These are phyloP conservation scores for Lentinula lateritia DNA, from an alignment of 768 basidiomycete genomes.

Conservation along the genomic window DNA sequence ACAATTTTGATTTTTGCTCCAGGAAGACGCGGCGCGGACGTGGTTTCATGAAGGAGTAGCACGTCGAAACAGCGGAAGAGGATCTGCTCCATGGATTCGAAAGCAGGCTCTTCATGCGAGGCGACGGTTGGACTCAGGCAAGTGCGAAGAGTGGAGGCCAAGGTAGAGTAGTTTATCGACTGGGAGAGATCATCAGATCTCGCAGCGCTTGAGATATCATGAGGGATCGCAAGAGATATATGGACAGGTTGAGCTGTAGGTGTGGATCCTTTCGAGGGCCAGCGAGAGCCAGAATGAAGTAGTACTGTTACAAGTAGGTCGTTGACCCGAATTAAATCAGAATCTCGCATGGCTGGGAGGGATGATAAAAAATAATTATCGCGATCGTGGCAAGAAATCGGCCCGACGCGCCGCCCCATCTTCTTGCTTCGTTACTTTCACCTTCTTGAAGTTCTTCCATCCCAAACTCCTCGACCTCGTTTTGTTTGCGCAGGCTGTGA, in stretches of 20 bases:
- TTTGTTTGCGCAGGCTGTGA: not conserved
- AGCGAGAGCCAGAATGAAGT: constrained; percentile 37
- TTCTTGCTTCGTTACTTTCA: not conserved
- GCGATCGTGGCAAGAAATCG: not conserved
- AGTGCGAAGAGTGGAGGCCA: constrained; percentile 28
- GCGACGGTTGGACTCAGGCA: constrained; percentile 15
- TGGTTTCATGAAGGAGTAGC: constrained; percentile 28
- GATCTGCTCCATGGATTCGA: constrained; percentile 43
- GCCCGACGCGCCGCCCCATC: not conserved
- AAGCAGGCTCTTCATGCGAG: constrained; percentile 17
- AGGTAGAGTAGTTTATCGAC: constrained; percentile 62
- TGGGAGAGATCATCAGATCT: constrained; percentile 45
- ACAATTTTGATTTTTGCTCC: constrained; percentile 38
- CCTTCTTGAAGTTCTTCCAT: not conserved
- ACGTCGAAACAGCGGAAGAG: constrained; percentile 31
- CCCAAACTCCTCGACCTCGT: not conserved
- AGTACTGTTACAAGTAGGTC: constrained; percentile 39
- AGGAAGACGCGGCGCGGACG: constrained; percentile 16
- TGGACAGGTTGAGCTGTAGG: constrained; percentile 46
- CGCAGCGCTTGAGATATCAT: constrained; percentile 47
- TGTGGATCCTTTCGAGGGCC: constrained; percentile 29
- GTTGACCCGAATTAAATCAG: constrained; percentile 35
- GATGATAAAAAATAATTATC: not conserved
- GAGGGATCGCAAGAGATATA: constrained; percentile 43
- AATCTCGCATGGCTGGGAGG: not conserved